A percentile compares a stretch with the other conserved stretches of the same genome.
phyloP scores from a whole-genome alignment of 441 rosid genomes.

The Populus hybrid region DNA sequence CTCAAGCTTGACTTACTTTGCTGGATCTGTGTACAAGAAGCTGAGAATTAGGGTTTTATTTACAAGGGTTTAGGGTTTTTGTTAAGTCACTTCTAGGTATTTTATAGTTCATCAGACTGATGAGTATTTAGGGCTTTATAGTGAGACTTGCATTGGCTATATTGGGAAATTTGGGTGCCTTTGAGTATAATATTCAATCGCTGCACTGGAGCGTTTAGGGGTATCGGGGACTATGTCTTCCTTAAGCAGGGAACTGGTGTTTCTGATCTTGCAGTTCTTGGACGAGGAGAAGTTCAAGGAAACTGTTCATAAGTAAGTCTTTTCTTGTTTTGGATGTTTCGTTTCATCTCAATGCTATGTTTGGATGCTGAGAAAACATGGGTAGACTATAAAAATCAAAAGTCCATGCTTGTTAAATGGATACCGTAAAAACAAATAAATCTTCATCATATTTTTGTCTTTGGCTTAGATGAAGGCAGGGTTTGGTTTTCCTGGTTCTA shows the following conservation, averaged over 20 bases:
- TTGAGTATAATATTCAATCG: constrained; percentile 19
- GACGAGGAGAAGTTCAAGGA: constrained; percentile 63
- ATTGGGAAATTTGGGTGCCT: constrained; percentile 4
- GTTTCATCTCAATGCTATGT: not conserved
- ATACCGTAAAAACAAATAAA: not conserved
- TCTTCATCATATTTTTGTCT: not conserved
- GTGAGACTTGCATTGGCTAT: constrained; percentile 14
- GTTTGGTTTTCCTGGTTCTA: not conserved
- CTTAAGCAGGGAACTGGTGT: constrained; percentile 58
- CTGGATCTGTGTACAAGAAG: constrained; percentile 15
- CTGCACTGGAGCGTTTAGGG: constrained; percentile 54
- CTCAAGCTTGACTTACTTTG: constrained; percentile 18
- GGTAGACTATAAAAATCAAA: not conserved
- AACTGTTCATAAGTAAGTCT: constrained; percentile 50
- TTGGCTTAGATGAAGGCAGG: not conserved
- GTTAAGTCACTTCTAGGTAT: constrained; percentile 12
- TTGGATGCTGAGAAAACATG: constrained; percentile 14
- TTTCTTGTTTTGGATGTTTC: not conserved
- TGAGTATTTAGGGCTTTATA: constrained; percentile 10
- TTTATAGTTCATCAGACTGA: not conserved
- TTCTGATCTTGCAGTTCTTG: constrained; percentile 60
- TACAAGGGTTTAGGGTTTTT: constrained; percentile 6
- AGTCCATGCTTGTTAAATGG: not conserved
- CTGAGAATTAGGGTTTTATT: constrained; percentile 31
- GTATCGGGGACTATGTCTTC: constrained; percentile 57